Evolutionary conservation across 23 red algal species (phyloP), one percentile per base, ranked within the genome.

Genomic region (Porphyridium purpureum): DNA sequence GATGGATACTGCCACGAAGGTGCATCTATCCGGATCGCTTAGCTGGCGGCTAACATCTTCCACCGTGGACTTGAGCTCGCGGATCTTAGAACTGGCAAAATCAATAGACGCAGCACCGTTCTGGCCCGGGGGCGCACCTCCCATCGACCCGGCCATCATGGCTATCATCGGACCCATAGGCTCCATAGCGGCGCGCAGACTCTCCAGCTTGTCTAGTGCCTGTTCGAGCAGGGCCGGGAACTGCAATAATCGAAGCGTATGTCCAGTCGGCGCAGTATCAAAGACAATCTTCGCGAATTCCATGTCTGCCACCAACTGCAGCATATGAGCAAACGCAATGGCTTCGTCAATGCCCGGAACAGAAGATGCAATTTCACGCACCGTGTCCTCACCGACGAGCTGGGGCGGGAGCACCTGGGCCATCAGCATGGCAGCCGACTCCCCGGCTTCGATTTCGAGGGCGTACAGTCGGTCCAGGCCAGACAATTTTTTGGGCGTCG

Each of bases 271-370:
- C 28, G 90, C 90, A 38, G 72, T 86, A 40, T 98, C 90, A 31
- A 98, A 76, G 31, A 98, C 79, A 2, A 98, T 64, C 14, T 54
- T 48, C 50, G 82, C 76, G 60, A 84, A 98, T 7, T 86, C 80
- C 49, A 82, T 62, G 14, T 1, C 56, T 20, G 63, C 40, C 30
- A 83, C 79, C 25, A 83, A 64, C 24, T 80, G 69, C 35, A 74
- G 29, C 32, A 98, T 83, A 22, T 75, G 72, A 27, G 72, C 50
- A 55, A 98, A 98, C 5, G 74, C 60, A 33, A 98, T 74, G 3
- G 81, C 80, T 33, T 98, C 90, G 59, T 98, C 90, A 65, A 98
- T 65, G 5, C 90, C 90, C 4, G 90, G 90, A 14, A 98, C 73
- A 4, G 75, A 75, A 23, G 68, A 46, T 2, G 78, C 44, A 40